Evolutionary conservation across 2,329 filamentous ascomycete genomes (phyloP).

Genomic region (Fusarium goolgardi): DNA sequence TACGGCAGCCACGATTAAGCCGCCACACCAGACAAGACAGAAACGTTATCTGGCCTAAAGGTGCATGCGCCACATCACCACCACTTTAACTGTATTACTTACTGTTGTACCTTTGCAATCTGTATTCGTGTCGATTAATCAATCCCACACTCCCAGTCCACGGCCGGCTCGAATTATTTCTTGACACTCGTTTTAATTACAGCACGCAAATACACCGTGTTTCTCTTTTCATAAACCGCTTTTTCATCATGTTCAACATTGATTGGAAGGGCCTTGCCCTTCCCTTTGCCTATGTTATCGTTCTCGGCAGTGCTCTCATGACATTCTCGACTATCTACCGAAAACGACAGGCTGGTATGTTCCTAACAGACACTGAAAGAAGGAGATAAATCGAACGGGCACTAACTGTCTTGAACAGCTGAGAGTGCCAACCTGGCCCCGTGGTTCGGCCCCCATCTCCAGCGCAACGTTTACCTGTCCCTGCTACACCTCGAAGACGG

Average conservation of each 20-base stretch:
- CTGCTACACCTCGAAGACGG: conserved; percentile 80
- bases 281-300: conserved; percentile 88
- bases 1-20: conserved; percentile 14
- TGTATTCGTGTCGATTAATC: conserved; percentile 35
- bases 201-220: conserved; percentile 3
- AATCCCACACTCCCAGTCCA: conserved; percentile 5
- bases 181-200: conserved; percentile 31
- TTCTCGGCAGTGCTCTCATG: conserved; percentile 87
- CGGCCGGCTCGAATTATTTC: conserved; percentile 27
- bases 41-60: conserved; percentile 42
- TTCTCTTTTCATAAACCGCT: conserved; percentile 10
- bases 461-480: conserved; percentile 94
- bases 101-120: conserved; percentile 13
- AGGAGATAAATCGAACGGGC: neutral
- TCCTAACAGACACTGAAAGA: neutral
- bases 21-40: conserved; percentile 19
- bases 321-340: conserved; percentile 95
- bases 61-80: conserved; percentile 40
- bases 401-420: conserved; percentile 58
- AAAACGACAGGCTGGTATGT: conserved; percentile 84
- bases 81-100: conserved; percentile 6
- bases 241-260: conserved; percentile 63
- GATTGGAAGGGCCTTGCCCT: conserved; percentile 89
- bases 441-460: conserved; percentile 92
- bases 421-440: conserved; percentile 87